Base-by-base conservation (phyloP, 1,284 basidiomycete genomes). In the Cronartium quercuum region DNA sequence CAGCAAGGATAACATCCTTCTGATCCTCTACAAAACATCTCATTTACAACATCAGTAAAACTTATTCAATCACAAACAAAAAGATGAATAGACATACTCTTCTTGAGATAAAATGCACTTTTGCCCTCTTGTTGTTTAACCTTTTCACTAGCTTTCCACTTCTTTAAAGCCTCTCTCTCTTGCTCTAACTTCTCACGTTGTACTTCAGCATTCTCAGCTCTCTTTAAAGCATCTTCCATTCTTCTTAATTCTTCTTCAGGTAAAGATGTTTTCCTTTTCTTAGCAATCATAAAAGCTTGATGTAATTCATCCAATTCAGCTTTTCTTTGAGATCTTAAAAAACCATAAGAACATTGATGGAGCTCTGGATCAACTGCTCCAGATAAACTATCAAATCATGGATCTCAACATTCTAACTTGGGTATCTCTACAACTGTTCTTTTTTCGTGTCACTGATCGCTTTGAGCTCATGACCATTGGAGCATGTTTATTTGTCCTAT, bases 51-150 rank as follows among this genome's bases (percentile, higher is more conserved):
- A n/a, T n/a, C n/a, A n/a, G n/a, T n/a, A n/a, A n/a, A n/a, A 47
- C n/a, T 10, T n/a, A 10, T 12, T 47, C 44, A 12, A 47, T 47
- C 12, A 47, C n/a, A n/a, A 47, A n/a, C 10, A 47, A 18, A 60
- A 60, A 24, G 29, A 24, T 12, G 15, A 24, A 60, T 24, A 60
- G 24, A 24, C 66, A 24, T 1, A 68, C 68, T 70, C 34, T 38
- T 70, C 29, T 70, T 70, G 15, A 70, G n/a, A 58, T 62, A 70
- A 47, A 70, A 70, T 2, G 68, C 68, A 3, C 68, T 60, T 47
- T 70, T 70, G 7, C 68, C 68, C 38, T 70, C 58, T 47, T 70
- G 61, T 24, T 60, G 2, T 47, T 70, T 70, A 3, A n/a, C 68
- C 18, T 42, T 42, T 63, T 70, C 68, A 9, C 34, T 21, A 15